Percentiles rank a stretch among this genome's conserved stretches.
These are phyloP conservation scores for Lipomyces sp. DNA, from an alignment of 805 yeast species.

Conservation along the genomic window DNA sequence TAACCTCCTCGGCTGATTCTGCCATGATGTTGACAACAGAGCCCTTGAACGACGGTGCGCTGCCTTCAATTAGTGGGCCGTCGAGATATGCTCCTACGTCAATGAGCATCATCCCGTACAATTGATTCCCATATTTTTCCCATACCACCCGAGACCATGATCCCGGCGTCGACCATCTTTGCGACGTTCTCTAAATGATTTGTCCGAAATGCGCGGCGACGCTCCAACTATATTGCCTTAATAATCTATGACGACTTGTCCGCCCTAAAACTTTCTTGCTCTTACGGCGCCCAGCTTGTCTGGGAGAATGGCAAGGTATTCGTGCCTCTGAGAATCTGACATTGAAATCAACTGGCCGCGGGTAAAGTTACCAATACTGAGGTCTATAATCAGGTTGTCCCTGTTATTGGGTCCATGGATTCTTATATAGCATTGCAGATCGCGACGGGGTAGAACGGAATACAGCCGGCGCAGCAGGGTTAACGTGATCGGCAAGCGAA, in stretches of 20 bases:
- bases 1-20: conserved; percentile 65
- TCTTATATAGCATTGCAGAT: too few species aligned
- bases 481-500: too few species aligned
- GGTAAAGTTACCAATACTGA: neutral
- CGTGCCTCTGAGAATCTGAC: conserved; percentile 42
- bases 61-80: conserved; percentile 25
- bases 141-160: conserved; percentile 48
- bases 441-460: too few species aligned
- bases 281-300: conserved; percentile 65
- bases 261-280: conserved; percentile 2
- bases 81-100: conserved; percentile 33
- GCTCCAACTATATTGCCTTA: conserved; percentile 27
- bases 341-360: conserved; percentile 10
- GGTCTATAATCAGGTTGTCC: neutral
- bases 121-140: too few species aligned
- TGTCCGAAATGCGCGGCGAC: conserved; percentile 49
- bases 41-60: conserved; percentile 62
- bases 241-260: too few species aligned
- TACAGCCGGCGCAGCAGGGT: too few species aligned
- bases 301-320: conserved; percentile 70
- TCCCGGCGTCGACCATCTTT: conserved; percentile 44
- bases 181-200: conserved; percentile 49
- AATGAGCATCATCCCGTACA: neutral
- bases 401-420: too few species aligned
- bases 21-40: conserved; percentile 68